Conservation (phyloP, 75 land plant species). For the Larix kaempferi region DNA sequence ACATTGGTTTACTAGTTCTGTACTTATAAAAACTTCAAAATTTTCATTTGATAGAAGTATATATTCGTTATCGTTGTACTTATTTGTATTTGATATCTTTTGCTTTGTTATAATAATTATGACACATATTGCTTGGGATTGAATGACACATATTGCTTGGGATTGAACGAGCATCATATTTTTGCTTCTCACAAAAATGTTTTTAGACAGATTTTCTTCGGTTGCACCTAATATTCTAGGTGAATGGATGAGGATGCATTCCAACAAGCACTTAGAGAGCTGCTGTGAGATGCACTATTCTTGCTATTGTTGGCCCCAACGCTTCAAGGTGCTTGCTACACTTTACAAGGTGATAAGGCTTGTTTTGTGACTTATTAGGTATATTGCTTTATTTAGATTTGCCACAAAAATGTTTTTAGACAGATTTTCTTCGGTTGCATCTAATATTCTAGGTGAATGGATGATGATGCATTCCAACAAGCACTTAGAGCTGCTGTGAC, state of each 20-base stretch:
- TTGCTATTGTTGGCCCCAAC: too few relatives aligned
- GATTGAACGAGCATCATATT: neutral
- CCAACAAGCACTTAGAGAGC: too few relatives aligned
- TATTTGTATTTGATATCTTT: neutral
- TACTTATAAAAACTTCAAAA: neutral
- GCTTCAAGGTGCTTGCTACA: too few relatives aligned
- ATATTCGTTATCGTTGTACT: neutral
- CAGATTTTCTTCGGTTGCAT: too few relatives aligned
- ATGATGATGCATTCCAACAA: too few relatives aligned
- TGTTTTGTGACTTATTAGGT: conserved; percentile 3
- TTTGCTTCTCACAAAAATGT: neutral
- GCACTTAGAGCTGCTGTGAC: too few relatives aligned
- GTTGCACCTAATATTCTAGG: conserved; percentile 1
- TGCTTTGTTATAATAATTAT: neutral
- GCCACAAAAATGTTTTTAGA: too few relatives aligned
- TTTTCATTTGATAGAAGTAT: neutral
- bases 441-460: too few relatives aligned
- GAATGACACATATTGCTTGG: neutral
- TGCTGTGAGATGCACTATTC: too few relatives aligned
- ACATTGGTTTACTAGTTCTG: neutral
- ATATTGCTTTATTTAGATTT: neutral
- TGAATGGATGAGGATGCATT: too few relatives aligned
- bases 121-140: too few relatives aligned
- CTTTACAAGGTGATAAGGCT: conserved; percentile 35
- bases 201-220: neutral